Percentiles rank a stretch among this genome's conserved stretches.
These are phyloP conservation scores for Astragalus glycyphyllos DNA, from an alignment of 306 rosid species.

Conservation along the genomic window DNA sequence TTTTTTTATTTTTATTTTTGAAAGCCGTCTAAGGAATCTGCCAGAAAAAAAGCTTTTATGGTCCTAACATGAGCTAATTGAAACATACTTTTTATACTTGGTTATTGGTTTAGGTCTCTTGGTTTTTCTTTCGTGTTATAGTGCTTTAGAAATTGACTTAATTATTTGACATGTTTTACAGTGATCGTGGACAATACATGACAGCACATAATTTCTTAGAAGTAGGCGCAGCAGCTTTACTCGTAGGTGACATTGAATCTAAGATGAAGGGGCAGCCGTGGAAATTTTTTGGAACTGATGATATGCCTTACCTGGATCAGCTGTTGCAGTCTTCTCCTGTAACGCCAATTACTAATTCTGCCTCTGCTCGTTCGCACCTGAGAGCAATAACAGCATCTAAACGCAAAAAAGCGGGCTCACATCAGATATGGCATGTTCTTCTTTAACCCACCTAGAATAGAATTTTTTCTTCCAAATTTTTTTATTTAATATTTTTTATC, in stretches of 20 bases:
- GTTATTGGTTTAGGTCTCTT: conserved; percentile 40
- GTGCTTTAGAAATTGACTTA: conserved; percentile 40
- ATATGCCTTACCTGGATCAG: conserved; percentile 97
- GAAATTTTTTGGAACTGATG: conserved; percentile 94
- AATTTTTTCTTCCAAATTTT: conserved; percentile 28
- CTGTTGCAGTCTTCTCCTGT: conserved; percentile 89
- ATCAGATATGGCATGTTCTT: conserved; percentile 78
- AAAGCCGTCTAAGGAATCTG: not conserved
- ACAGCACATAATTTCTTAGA: conserved; percentile 81
- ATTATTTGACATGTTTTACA: conserved; percentile 50
- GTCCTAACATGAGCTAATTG: conserved; percentile 16
- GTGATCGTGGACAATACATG: conserved; percentile 78
- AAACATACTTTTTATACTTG: conserved; percentile 15
- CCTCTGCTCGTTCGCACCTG: conserved; percentile 79
- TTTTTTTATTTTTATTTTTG: not conserved
- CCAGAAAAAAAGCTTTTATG: not conserved
- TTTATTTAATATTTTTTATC: not conserved
- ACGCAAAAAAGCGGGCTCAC: conserved; percentile 81
- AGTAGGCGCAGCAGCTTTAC: conserved; percentile 94
- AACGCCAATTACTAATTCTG: conserved; percentile 80
- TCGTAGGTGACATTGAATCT: conserved; percentile 85
- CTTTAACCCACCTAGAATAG: conserved; percentile 12
- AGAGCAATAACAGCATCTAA: conserved; percentile 97
- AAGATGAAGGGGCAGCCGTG: conserved; percentile 90
- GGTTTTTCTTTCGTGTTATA: conserved; percentile 4